Base-by-base conservation (phyloP, 345 rosid species). In the Salix viminalis region DNA sequence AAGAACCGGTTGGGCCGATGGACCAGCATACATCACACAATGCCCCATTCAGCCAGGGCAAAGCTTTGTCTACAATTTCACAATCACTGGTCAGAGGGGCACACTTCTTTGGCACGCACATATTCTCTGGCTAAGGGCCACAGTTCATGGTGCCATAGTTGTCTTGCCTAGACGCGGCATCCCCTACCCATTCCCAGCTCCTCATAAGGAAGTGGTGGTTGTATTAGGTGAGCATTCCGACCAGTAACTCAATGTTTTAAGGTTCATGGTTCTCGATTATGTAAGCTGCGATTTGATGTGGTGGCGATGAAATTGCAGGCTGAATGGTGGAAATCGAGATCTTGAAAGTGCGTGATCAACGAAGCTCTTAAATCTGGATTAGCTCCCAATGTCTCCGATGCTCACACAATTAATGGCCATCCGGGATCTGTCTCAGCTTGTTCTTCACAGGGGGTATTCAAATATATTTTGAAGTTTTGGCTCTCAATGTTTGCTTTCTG, bases 1-100 rank as follows among this genome's bases (percentile, higher is more conserved):
- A 72, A 82, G 94, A 42, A 92, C 90, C 4, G 97, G 97, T 16
- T 92, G 97, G 97, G 87, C 93, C 0, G 97, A 92, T 78, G 95
- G 97, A 62, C 95, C 93, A 7, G 92, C 97, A 6, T 90, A 84
- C 73, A 89, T 91, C 67, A 92, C 97, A 26, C 95, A 92, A 50
- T 92, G 95, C 65, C 97, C 95, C 1, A 88, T 92, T 58, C 89
- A 86, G 60, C 88, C 90, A 10, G 90, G 90, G 28, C 89, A 89
- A 26, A 84, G 72, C 36, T 91, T 82, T 64, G 65, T 84, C 4
- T 91, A 91, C 79, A 86, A 88, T 76, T 82, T 91, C 76, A 90
- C 85, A 1, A 65, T 91, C 39, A 89, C 88, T 2, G 92, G 88
- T 12, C 94, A 91, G 74, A 84, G 91, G 76, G 96, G 96, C 41